A percentile compares a stretch with the other conserved stretches of the same genome.
These are phyloP conservation scores for Vaccinium darrowii DNA, from an alignment of 148 eudicot genomes.

Conservation along the genomic window DNA sequence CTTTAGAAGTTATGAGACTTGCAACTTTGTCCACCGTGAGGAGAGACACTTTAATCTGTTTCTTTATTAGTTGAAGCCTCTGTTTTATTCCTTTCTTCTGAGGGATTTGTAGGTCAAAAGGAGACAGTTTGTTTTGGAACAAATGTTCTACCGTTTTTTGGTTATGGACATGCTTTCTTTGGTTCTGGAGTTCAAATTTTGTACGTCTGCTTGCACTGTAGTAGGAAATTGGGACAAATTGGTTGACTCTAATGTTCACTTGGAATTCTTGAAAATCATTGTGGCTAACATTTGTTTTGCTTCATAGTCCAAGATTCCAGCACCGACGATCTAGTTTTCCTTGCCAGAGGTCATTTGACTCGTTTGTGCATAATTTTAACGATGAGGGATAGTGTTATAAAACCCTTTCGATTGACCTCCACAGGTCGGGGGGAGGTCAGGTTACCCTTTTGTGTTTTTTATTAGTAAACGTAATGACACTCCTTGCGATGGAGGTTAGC, in stretches of 20 bases:
- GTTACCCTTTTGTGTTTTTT: too few species aligned
- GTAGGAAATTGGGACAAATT: neutral
- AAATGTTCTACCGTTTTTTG: neutral
- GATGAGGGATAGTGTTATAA: too few species aligned
- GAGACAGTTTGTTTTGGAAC: neutral
- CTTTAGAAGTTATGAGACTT: neutral
- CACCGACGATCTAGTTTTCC: conserved; percentile 76
- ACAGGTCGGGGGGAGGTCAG: too few species aligned
- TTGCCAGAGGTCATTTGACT: too few species aligned
- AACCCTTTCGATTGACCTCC: too few species aligned
- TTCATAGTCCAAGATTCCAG: conserved; percentile 56
- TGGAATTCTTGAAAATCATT: neutral
- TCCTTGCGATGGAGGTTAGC: too few species aligned
- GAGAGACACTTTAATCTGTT: neutral
- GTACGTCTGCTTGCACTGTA: neutral
- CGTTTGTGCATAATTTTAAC: too few species aligned
- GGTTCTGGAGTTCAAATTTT: neutral
- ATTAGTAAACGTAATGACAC: too few species aligned
- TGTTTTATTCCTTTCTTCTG: neutral
- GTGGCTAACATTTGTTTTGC: conserved; percentile 9
- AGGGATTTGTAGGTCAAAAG: too few species aligned
- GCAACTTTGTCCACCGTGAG: neutral
- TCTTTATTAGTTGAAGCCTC: neutral
- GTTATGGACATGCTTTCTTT: neutral
- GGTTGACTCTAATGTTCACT: conserved; percentile 1